These are phyloP conservation scores for Ophiorrhiza pumila DNA, from an alignment of 257 asterid species.

Conservation along the genomic window DNA sequence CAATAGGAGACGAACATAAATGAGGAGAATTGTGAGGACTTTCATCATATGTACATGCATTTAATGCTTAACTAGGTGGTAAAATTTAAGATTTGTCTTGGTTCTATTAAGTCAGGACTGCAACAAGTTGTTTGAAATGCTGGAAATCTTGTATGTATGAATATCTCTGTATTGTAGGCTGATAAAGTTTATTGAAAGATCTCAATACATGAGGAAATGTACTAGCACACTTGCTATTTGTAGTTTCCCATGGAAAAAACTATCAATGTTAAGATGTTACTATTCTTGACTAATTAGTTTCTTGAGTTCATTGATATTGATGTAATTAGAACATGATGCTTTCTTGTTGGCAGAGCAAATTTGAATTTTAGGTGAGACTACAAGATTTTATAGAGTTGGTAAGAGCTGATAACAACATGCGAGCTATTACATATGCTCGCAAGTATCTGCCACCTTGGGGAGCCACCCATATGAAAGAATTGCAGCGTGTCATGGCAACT, in stretches of 20 bases:
- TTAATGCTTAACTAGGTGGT: too few species aligned
- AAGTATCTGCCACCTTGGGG: conserved; percentile 96
- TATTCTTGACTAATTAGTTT: neutral
- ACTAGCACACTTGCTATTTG: neutral
- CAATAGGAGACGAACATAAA: neutral
- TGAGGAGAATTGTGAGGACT: neutral
- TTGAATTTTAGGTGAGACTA: conserved; percentile 91
- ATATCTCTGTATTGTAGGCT: conserved; percentile 1
- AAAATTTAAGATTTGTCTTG: too few species aligned
- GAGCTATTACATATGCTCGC: conserved; percentile 81
- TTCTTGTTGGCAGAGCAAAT: conserved; percentile 72
- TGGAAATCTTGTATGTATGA: neutral
- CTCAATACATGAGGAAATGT: neutral
- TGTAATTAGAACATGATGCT: conserved; percentile 17
- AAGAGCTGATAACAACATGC: conserved; percentile 65
- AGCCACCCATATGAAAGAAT: conserved; percentile 84
- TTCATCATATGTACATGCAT: neutral
- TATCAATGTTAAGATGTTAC: neutral
- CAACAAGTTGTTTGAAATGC: too few species aligned
- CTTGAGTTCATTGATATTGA: neutral
- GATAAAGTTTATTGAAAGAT: neutral
- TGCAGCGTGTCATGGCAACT: conserved; percentile 89
- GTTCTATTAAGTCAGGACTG: too few species aligned
- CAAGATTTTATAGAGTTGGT: conserved; percentile 96
- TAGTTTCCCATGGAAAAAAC: neutral